These are phyloP conservation scores for Ogataea polymorpha DNA, from an alignment of 805 yeast species.

Conservation along the genomic window DNA sequence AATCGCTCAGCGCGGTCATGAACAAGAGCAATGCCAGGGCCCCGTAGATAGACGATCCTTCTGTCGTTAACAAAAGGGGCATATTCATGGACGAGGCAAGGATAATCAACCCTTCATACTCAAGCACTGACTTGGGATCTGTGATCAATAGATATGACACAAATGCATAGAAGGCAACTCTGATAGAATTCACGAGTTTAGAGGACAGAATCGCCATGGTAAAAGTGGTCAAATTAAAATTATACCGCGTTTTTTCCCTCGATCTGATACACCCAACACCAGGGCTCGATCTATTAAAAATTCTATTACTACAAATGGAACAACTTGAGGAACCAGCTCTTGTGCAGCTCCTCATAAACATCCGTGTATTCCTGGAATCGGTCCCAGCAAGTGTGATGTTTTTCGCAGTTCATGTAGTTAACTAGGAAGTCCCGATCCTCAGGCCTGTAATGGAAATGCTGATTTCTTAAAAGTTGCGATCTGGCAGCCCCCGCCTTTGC, in stretches of 20 bases:
- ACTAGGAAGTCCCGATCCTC: conserved; percentile 37
- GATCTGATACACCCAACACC: conserved; percentile 5
- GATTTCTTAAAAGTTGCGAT: conserved; percentile 18
- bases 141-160: conserved; percentile 24
- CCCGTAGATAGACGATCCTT: conserved; percentile 40
- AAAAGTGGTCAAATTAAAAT: not conserved
- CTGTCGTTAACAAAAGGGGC: conserved; percentile 32
- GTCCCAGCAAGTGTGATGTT: conserved; percentile 38
- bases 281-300: not conserved
- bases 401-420: conserved; percentile 40
- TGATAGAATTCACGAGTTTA: conserved; percentile 19
- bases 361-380: conserved; percentile 36
- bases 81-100: conserved; percentile 31
- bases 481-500: conserved; percentile 9
- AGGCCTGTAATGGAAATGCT: conserved; percentile 35
- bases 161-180: conserved; percentile 20
- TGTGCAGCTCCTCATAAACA: conserved; percentile 32
- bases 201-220: conserved; percentile 32
- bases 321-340: conserved; percentile 29
- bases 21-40: conserved; percentile 44
- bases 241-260: conserved; percentile 4
- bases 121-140: conserved; percentile 27
- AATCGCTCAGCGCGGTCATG: conserved; percentile 47
- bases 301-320: conserved; percentile 11
- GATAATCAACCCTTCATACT: conserved; percentile 29